Base-by-base conservation (phyloP, 176 grass and related monocot genomes). In the Raddia distichophylla region DNA sequence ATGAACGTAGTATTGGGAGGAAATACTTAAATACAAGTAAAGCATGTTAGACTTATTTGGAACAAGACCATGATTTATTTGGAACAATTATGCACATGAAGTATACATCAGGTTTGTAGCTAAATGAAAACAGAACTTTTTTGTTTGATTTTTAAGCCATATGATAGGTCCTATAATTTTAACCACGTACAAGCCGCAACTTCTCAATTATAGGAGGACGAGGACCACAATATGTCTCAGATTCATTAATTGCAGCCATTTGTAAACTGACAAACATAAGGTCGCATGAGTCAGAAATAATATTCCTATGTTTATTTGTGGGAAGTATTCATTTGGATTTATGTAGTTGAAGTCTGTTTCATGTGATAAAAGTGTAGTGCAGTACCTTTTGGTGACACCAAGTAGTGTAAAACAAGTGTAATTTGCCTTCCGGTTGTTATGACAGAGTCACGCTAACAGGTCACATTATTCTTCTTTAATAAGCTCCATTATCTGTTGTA, bases 151-250 rank as follows among this genome's bases (percentile, higher is more conserved):
- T 69, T 16, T 53, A 74, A 77, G 20, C 56, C 67, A 65, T 80
- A 54, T 20, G 76, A 18, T 17, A 89, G 46, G 0, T 32, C 20
- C 47, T 62, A 15, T 73, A 7, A 5, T 69, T 80, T 75, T 37
- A 64, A 75, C 27, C 55, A 42, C 17, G 52, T 75, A 15, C 47
- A 47, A 27, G 27, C 27, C 27, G 27, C 27, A 27, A 8, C 20
- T 80, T 75, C 12, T 69, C 69, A 69, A 62, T 79, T 46, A 51
- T 74, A 64, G n/a, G 54, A 84, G 50, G 48, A 72, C 67, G 67
- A 88, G 43, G 49, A 72, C 78, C 32, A 50, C 43, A 86, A 81
- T 58, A 17, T 6, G 22, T 35, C 57, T 34, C 34, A 51, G 50
- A 64, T 83, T 74, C 20, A 82, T 50, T 51, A 16, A 32, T 47